phyloP scores from a whole-genome alignment of 345 rosid species.

The Anacardium occidentale region DNA sequence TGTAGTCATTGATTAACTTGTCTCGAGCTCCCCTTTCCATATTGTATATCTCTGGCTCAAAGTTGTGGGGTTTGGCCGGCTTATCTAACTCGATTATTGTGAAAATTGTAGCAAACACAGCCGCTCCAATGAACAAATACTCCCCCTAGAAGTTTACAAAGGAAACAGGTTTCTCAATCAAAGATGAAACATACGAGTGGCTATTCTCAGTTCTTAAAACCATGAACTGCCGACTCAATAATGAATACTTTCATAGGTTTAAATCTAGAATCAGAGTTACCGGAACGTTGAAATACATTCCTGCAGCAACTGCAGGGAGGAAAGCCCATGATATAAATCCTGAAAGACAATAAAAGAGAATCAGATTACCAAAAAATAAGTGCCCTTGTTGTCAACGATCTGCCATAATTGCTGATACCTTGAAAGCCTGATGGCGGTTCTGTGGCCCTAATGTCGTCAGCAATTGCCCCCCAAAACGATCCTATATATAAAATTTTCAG shows the following conservation, averaged over 20 bases:
- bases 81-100: constrained; percentile 85
- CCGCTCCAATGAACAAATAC: constrained; percentile 82
- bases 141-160: constrained; percentile 50
- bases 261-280: constrained; percentile 34
- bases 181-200: neutral
- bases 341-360: constrained; percentile 24
- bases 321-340: constrained; percentile 81
- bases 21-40: constrained; percentile 90
- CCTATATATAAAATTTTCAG: constrained; percentile 27
- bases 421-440: constrained; percentile 83
- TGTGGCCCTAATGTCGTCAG: constrained; percentile 55
- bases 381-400: neutral
- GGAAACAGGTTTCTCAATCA: constrained; percentile 5
- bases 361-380: neutral
- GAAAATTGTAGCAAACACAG: constrained; percentile 56
- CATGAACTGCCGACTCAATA: neutral
- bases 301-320: constrained; percentile 78
- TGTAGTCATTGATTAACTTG: constrained; percentile 79
- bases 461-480: constrained; percentile 70
- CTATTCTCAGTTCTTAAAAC: neutral
- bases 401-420: constrained; percentile 32
- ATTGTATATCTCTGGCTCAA: constrained; percentile 87
- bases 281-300: constrained; percentile 69
- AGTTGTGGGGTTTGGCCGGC: constrained; percentile 88
- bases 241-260: neutral